These are phyloP conservation scores for Coccomyxa sp. DNA, from an alignment of 139 green algal species.

Conservation along the genomic window DNA sequence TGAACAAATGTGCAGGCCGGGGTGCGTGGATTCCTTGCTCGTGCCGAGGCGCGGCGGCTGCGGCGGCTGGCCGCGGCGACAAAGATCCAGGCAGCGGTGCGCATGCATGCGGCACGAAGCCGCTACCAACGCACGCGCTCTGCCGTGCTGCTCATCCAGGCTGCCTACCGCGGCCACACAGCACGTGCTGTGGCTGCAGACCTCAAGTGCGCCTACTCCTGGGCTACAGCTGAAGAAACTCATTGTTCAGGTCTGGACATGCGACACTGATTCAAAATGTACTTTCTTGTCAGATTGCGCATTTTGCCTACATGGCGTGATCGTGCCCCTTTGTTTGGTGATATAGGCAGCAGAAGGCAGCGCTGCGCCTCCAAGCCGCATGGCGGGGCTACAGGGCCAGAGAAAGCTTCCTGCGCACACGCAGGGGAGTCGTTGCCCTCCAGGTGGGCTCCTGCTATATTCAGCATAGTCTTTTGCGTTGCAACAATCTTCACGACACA, in stretches of 20 bases:
- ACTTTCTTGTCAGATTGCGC: no score
- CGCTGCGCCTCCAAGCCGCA: neutral
- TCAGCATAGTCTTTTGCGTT: neutral
- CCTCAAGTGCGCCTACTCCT: constrained; percentile 22
- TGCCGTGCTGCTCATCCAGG: constrained; percentile 45
- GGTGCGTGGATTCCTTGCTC: constrained; percentile 47
- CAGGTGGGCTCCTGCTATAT: neutral
- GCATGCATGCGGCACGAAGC: constrained; percentile 19
- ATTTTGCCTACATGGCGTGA: no score
- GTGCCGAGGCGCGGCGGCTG: constrained; percentile 28
- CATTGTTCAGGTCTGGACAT: no score
- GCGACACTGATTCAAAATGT: neutral
- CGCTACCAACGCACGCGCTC: constrained; percentile 19
- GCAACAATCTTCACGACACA: neutral
- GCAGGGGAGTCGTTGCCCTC: neutral
- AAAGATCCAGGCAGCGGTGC: constrained; percentile 42
- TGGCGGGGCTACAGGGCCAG: neutral
- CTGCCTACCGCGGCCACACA: constrained; percentile 22
- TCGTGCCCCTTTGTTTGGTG: no score
- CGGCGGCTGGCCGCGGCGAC: constrained; percentile 45
- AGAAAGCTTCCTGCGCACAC: neutral
- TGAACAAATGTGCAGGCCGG: constrained; percentile 24
- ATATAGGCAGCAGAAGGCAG: neutral
- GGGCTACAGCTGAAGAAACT: no score
- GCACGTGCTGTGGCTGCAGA: constrained; percentile 37